A percentile compares a stretch with the other conserved stretches of the same genome.
Evolutionary conservation across 352 stramenopile genomes (phyloP).

Genomic region (Halophytophthora batemanensis): DNA sequence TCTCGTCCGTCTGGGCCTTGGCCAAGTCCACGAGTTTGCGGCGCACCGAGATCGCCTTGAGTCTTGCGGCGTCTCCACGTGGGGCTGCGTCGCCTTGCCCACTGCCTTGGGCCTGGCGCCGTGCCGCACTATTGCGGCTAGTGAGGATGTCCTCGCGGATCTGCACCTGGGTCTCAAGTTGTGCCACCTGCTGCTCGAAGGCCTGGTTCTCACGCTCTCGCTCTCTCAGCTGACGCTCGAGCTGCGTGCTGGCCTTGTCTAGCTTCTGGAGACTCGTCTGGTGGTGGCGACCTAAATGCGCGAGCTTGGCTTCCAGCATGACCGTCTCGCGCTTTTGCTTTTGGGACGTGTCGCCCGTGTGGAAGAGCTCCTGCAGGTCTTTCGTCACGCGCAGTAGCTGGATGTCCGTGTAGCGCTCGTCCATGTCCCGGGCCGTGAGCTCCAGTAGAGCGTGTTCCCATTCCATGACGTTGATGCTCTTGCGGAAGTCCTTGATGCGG

Average conservation of each 20-base stretch:
- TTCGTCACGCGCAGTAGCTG: constrained; percentile 93
- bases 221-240: constrained; percentile 64
- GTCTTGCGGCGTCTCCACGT: constrained; percentile 29
- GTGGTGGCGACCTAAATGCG: constrained; percentile 59
- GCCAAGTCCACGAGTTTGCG: constrained; percentile 89
- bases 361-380: constrained; percentile 89
- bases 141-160: constrained; percentile 87
- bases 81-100: constrained; percentile 1
- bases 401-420: constrained; percentile 92
- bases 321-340: constrained; percentile 76
- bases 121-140: constrained; percentile 54
- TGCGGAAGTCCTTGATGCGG: constrained; percentile 92
- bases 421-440: constrained; percentile 79
- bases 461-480: constrained; percentile 94
- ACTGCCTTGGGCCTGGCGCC: constrained; percentile 22
- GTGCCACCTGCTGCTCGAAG: constrained; percentile 70
- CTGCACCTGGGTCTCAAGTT: constrained; percentile 82
- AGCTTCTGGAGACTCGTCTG: constrained; percentile 64
- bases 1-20: constrained; percentile 88
- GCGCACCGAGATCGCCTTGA: constrained; percentile 87
- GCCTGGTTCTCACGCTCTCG: constrained; percentile 76
- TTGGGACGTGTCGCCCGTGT: constrained; percentile 73
- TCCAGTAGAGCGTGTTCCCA: constrained; percentile 88
- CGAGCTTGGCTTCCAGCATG: constrained; percentile 73
- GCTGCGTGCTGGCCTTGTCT: constrained; percentile 38